Percentiles rank a stretch among this genome's conserved stretches.
Conservation (phyloP, 2,329 filamentous ascomycete genomes). For the Grosmannia penicillata region DNA sequence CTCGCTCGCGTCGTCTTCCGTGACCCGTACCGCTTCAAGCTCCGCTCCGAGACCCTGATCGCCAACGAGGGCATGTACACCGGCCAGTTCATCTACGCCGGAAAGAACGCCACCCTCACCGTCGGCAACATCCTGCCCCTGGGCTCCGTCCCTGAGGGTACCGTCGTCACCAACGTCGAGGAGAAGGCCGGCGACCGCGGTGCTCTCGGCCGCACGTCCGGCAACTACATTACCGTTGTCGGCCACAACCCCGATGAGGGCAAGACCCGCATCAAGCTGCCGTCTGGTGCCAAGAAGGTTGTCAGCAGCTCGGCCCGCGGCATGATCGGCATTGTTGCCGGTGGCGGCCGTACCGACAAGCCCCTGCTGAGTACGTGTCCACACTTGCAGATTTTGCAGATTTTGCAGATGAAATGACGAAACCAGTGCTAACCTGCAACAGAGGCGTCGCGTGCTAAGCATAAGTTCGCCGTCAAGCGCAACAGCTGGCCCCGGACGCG, state of each 20-base stretch:
- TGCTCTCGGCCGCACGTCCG: slow-evolving; percentile 88
- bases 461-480: slow-evolving; percentile 99
- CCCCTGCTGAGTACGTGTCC: slow-evolving; percentile 67
- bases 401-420: not conserved
- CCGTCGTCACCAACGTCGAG: slow-evolving; percentile 97
- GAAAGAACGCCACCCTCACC: slow-evolving; percentile 94
- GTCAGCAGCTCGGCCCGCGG: slow-evolving; percentile 82
- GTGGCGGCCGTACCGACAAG: slow-evolving; percentile 99
- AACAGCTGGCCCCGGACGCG: slow-evolving; percentile 99
- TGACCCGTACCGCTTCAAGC: slow-evolving; percentile 96
- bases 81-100: slow-evolving; percentile 99
- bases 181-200: slow-evolving; percentile 97
- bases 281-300: slow-evolving; percentile 98
- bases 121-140: slow-evolving; percentile 97
- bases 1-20: slow-evolving; percentile 96
- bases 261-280: slow-evolving; percentile 99
- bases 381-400: not conserved
- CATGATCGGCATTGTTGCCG: slow-evolving; percentile 99
- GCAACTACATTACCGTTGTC: slow-evolving; percentile 98
- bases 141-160: slow-evolving; percentile 93
- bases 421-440: slow-evolving; percentile 17
- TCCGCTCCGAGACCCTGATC: slow-evolving; percentile 97
- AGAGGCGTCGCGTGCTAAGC: slow-evolving; percentile 99
- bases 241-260: slow-evolving; percentile 98
- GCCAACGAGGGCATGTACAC: slow-evolving; percentile 99